Base-by-base conservation (phyloP, 768 basidiomycete genomes). In the Boletus edulis region DNA sequence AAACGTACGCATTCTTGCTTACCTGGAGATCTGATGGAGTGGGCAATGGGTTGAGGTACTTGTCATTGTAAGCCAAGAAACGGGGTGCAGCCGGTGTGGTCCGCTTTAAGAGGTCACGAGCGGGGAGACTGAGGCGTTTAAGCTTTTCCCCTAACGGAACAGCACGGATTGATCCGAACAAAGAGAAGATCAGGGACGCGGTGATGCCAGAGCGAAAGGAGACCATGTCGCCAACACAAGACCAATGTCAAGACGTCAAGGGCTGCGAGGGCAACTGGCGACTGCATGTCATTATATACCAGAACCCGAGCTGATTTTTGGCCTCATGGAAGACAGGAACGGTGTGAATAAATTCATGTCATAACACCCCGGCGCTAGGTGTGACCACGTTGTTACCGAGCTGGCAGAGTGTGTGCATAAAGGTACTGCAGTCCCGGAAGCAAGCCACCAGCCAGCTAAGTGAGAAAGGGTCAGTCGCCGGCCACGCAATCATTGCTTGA, bases 11-110 rank as follows among this genome's bases (percentile, higher is more conserved):
- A 4, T 0, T n/a, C 2, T 20, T 17, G 40, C 63, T 41, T 60
- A 82, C 83, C 53, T 69, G 53, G 52, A 86, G 71, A 1, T 72
- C 62, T 27, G 81, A 72, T 6, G 73, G 67, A 2, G 72, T 63
- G 3, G 86, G 84, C 0, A 67, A 64, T 1, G 79, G 78, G 49
- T 68, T 72, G 13, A 79, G 73, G 52, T 66, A 82, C 18, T 54
- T 51, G 49, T 78, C 77, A 42, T 73, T 71, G 62, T 78, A 78
- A 14, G 70, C 64, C 24, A 77, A 40, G 41, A 75, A 86, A 58
- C 78, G 74, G 24, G 85, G 84, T 1, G 82, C 72, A 20, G 76
- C 74, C 0, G 78, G 75, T 1, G 58, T 63, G 3, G 66, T 27
- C 27, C 53, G 56, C 58, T 56, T 64, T 9, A 67, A 38, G 8